Base-by-base conservation (phyloP, 257 asterid genomes). In the Solanum pimpinellifolium region DNA sequence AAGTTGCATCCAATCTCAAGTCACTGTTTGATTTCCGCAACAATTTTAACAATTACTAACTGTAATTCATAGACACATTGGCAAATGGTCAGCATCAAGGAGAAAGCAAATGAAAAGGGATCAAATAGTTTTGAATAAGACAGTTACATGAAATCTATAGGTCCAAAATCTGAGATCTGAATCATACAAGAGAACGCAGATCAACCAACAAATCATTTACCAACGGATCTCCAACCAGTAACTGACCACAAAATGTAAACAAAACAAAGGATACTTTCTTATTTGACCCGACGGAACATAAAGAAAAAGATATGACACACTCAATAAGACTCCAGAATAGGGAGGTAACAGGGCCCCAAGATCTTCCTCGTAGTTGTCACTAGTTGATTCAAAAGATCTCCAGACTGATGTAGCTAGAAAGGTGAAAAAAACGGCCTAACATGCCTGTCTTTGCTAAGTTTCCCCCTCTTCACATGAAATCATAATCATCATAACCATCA, bases 401-500 rank as follows among this genome's bases (percentile, higher is more conserved):
- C 62, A 75, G 31, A 35, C 74, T 88, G 74, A 39, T 85, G 65
- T 65, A 88, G 68, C 62, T 31, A 84, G 83, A 85, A 87, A 83
- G 81, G 44, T 41, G 46, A 21, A 75, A 42, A 47, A 76, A 39
- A 27, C 75, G 72, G 85, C 84, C 83, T 18, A 83, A 60, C 37
- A 65, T 21, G 84, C 65, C 83, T 42, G 33, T 49, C 65, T 37
- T 12, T 69, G 88, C 86, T 35, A 74, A 73, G 84, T 86, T 59
- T 11, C 42, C 86, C 52, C 86, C 13, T 44, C 85, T 97, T 97
- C 94, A 97, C 99, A 97, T 97, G 84, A 97, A 97, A 91, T 97
- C 98, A 87, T 89, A 91, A 88, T 95, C 99, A 13, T 96, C 99
- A 68, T 68, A 91, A 80, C 83, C 98, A 87, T 94, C 93, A 66